Percentiles rank a stretch among this genome's conserved stretches.
phyloP scores from a whole-genome alignment of 768 basidiomycete genomes.

The Mrakia frigida region DNA sequence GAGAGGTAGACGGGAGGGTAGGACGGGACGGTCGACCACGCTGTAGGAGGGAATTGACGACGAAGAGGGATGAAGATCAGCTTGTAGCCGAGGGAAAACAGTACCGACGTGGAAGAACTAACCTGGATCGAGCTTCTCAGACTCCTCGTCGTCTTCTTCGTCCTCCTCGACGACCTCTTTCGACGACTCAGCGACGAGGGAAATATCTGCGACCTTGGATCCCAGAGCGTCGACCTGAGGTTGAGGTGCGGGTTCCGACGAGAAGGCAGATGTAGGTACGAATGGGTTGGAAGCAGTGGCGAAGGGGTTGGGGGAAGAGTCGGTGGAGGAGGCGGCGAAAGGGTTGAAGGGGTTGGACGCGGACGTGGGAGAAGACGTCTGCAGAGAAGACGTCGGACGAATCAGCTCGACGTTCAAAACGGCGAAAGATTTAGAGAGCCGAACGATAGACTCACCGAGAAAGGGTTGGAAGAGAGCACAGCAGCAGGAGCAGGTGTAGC shows the following conservation, averaged over 20 bases:
- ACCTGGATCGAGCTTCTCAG: constrained; percentile 19
- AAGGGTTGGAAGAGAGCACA: constrained; percentile 57
- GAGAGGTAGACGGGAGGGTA: constrained; percentile 37
- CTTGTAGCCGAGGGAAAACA: not conserved
- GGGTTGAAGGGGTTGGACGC: constrained; percentile 11
- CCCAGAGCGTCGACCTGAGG: constrained; percentile 13
- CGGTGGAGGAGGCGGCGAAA: not conserved
- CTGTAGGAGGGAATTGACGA: not conserved
- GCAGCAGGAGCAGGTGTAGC: not conserved
- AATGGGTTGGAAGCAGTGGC: not conserved
- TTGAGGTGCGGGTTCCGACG: constrained; percentile 3
- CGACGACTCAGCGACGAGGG: not conserved
- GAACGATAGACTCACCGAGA: constrained; percentile 52
- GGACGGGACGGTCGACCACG: constrained; percentile 12
- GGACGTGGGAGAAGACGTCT: not conserved
- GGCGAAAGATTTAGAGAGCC: not conserved
- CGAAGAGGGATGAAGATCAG: not conserved
- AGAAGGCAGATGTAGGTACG: not conserved
- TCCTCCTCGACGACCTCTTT: constrained; percentile 32
- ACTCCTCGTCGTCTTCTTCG: constrained; percentile 37
- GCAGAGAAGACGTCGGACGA: not conserved
- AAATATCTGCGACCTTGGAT: not conserved
- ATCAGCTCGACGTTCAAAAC: not conserved
- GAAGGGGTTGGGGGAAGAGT: constrained; percentile 18
- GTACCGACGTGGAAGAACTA: not conserved